A percentile compares a stretch with the other conserved stretches of the same genome.
Conservation (phyloP, 2,329 filamentous ascomycete genomes). For the Fusarium fujikuroi region DNA sequence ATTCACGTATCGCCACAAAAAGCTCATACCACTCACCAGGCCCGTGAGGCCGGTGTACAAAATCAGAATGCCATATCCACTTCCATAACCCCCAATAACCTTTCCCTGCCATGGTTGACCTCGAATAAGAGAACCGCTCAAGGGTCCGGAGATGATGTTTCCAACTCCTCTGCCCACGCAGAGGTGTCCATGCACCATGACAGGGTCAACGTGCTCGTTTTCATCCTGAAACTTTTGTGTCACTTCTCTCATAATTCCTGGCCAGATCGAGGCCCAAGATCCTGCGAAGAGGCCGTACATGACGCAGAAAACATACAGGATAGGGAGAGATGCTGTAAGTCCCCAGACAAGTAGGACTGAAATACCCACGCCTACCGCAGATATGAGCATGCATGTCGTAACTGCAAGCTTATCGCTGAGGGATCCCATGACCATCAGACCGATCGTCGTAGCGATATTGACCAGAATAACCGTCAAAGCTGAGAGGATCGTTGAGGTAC, state of each 20-base stretch:
- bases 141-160: constrained; percentile 64
- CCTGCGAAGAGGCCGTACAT: constrained; percentile 72
- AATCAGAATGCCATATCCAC: constrained; percentile 63
- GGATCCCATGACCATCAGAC: constrained; percentile 54
- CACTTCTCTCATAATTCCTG: constrained; percentile 59
- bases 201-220: constrained; percentile 47
- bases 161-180: constrained; percentile 67
- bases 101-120: constrained; percentile 55
- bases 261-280: constrained; percentile 68
- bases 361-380: constrained; percentile 62
- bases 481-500: constrained; percentile 56
- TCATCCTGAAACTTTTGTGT: constrained; percentile 17
- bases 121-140: constrained; percentile 61
- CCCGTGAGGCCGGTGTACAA: constrained; percentile 60
- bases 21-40: constrained; percentile 29
- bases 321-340: constrained; percentile 57
- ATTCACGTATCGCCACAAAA: constrained; percentile 28
- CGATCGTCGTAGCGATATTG: constrained; percentile 65
- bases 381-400: constrained; percentile 62
- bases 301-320: constrained; percentile 68
- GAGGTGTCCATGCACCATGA: constrained; percentile 65
- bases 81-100: constrained; percentile 58
- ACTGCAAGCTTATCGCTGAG: constrained; percentile 62
- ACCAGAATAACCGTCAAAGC: constrained; percentile 65
- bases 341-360: constrained; percentile 70